Evolutionary conservation across 805 yeast species (phyloP), one percentile per base, ranked within the genome.

Genomic region (Candida succiphila): DNA sequence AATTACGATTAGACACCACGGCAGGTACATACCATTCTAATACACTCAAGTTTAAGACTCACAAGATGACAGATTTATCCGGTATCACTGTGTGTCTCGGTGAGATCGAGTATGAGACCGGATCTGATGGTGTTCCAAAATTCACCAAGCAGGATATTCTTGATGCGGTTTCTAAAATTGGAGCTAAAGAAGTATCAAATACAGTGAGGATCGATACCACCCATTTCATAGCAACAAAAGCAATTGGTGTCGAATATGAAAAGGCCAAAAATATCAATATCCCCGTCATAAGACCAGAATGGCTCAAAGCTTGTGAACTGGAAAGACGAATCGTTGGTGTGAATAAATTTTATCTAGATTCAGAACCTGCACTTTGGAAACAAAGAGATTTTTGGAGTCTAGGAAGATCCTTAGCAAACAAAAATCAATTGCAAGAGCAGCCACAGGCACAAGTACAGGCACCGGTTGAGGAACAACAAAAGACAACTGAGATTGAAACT

Each of bases 11-110:
- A 51, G 80, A 77, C 37, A 88, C 98, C 7, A 79, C 95, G 0
- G 94, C 96, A 0, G 98, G 98, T n/a, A 65, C 68, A 9, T 84
- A 69, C 47, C 63, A 63, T 49, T 83, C 95, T 9, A 78, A 86
- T 29, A 58, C 59, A 16, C 54, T 89, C 17, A 69, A 69, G 31
- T 73, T 88, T 13, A 78, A 73, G 37, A 92, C 98, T 3, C 97
- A 87, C 54, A 88, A 86, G 51, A 87, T 89, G 96, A 87, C 96
- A 0, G 96, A 92, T 58, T 67, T 92, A 46, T 70, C 85, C 2
- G 98, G 98, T 38, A 86, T 92, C 37, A 86, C 89, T 1, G 81
- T 85, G 1, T 89, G 97, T 56, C 54, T 87, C 34, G 97, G 98
- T 26, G 81, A 82, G 30, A 67, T 88, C 38, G 78, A 75, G 40